Evolutionary conservation across 805 yeast species (phyloP).

Genomic region (Priceomyces carsonii): DNA sequence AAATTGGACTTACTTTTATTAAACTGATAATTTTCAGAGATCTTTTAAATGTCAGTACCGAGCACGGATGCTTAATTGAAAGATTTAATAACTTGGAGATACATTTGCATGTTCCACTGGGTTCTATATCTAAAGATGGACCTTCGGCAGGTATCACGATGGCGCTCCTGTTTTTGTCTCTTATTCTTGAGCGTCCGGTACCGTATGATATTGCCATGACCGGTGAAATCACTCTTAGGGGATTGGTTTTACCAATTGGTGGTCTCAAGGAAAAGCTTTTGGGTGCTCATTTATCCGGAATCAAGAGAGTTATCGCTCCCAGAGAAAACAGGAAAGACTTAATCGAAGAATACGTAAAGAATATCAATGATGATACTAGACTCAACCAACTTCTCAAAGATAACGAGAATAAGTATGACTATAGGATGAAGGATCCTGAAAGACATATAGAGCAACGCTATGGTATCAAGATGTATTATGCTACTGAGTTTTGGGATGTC

Average conservation of each 20-base stretch:
- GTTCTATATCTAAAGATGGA: slow-evolving; percentile 49
- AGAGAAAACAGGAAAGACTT: slow-evolving; percentile 68
- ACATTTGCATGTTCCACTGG: slow-evolving; percentile 52
- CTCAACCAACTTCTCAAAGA: slow-evolving; percentile 39
- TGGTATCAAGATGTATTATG: slow-evolving; percentile 62
- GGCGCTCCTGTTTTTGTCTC: slow-evolving; percentile 47
- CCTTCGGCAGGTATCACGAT: slow-evolving; percentile 52
- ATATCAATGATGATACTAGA: slow-evolving; percentile 28
- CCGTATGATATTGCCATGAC: slow-evolving; percentile 71
- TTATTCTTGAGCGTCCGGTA: slow-evolving; percentile 44
- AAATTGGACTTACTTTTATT: slow-evolving; percentile 74
- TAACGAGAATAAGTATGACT: slow-evolving; percentile 28
- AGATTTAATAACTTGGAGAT: slow-evolving; percentile 57
- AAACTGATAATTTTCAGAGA: slow-evolving; percentile 50
- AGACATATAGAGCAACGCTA: slow-evolving; percentile 50
- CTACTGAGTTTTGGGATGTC: slow-evolving; percentile 78
- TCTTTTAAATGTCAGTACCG: slow-evolving; percentile 29
- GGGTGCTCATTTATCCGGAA: slow-evolving; percentile 71
- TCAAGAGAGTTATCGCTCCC: slow-evolving; percentile 65
- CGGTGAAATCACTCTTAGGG: slow-evolving; percentile 80
- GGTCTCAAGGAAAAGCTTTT: slow-evolving; percentile 76
- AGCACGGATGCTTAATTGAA: slow-evolving; percentile 33
- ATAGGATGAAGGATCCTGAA: slow-evolving; percentile 48
- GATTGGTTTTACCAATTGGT: slow-evolving; percentile 78
- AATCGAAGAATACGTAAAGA: slow-evolving; percentile 51